phyloP scores from a whole-genome alignment of 2,329 filamentous ascomycete genomes.

The Dothideomycetes sp. region DNA sequence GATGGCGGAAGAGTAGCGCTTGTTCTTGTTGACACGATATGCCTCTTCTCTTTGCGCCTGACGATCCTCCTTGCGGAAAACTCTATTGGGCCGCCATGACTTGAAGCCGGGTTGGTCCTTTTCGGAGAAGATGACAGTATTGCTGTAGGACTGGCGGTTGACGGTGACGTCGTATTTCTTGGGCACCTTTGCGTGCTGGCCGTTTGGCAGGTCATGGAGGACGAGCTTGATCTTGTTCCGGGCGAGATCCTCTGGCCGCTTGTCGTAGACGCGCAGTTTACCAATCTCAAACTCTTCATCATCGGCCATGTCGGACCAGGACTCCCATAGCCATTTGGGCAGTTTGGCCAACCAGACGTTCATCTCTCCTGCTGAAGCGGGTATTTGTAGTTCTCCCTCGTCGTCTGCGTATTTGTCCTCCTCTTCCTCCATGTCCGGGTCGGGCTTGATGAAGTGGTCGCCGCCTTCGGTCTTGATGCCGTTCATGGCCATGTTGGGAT shows the following conservation, averaged over 20 bases:
- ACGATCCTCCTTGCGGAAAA: slow-evolving; percentile 11
- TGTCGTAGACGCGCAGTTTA: slow-evolving; percentile 46
- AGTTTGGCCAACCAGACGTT: slow-evolving; percentile 60
- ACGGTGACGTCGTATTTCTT: slow-evolving; percentile 79
- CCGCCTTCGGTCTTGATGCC: slow-evolving; percentile 28
- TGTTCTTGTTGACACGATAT: slow-evolving; percentile 14
- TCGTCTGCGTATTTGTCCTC: slow-evolving; percentile 31
- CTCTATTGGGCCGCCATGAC: slow-evolving; percentile 15
- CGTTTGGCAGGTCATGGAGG: slow-evolving; percentile 46
- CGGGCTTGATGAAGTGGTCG: slow-evolving; percentile 20
- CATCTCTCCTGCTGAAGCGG: slow-evolving; percentile 10
- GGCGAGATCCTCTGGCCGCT: slow-evolving; percentile 10
- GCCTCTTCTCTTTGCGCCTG: slow-evolving; percentile 4
- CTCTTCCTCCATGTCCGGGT: slow-evolving; percentile 23
- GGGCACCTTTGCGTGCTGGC: slow-evolving; percentile 62
- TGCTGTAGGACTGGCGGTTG: slow-evolving; percentile 56
- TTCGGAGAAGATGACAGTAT: slow-evolving; percentile 88
- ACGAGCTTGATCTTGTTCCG: slow-evolving; percentile 41
- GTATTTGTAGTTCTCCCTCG: slow-evolving; percentile 27
- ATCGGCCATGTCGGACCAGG: slow-evolving; percentile 65
- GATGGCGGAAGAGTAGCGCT: slow-evolving; percentile 15
- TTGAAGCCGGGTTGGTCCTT: slow-evolving; percentile 76
- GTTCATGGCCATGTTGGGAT: slow-evolving; percentile 24
- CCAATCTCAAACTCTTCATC: slow-evolving; percentile 75
- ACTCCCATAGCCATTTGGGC: slow-evolving; percentile 69